phyloP scores from a whole-genome alignment of 1,139 yeast genomes.

The Taphrina betulina region DNA sequence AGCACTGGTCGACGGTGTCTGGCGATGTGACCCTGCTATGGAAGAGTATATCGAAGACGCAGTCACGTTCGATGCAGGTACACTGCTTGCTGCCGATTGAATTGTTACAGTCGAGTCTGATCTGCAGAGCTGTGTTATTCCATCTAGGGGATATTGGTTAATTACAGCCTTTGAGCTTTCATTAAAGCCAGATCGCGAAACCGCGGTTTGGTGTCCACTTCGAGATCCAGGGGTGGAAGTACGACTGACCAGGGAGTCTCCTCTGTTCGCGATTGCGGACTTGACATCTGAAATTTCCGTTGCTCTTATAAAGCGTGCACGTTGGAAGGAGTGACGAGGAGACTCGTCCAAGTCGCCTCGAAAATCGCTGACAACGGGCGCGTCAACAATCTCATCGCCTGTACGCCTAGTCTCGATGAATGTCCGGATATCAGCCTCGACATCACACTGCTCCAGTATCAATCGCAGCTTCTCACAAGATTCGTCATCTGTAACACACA shows the following conservation, averaged over 20 bases:
- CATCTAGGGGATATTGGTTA: conserved; percentile 33
- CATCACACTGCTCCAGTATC: conserved; percentile 66
- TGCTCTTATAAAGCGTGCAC: not conserved
- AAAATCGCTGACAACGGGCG: conserved; percentile 55
- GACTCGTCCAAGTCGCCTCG: conserved; percentile 12
- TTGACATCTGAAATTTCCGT: not conserved
- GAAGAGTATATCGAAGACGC: conserved; percentile 25
- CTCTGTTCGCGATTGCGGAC: not conserved
- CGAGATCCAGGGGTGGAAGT: not conserved
- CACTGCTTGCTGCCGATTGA: conserved; percentile 9
- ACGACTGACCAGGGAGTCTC: not conserved
- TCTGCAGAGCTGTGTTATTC: conserved; percentile 34
- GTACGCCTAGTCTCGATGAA: conserved; percentile 63
- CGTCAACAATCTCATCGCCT: conserved; percentile 52
- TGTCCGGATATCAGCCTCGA: conserved; percentile 57
- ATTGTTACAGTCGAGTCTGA: conserved; percentile 20
- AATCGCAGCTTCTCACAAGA: conserved; percentile 69
- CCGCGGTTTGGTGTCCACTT: too few species aligned
- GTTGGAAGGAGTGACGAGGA: not conserved
- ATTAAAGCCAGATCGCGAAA: not conserved
- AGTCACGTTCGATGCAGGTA: not conserved
- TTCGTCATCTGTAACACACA: conserved; percentile 77
- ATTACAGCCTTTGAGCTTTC: not conserved
- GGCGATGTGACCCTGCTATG: not conserved
- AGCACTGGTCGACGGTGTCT: conserved; percentile 3